Evolutionary conservation across 345 rosid genomes (phyloP).

Genomic region (Ricinus communis): DNA sequence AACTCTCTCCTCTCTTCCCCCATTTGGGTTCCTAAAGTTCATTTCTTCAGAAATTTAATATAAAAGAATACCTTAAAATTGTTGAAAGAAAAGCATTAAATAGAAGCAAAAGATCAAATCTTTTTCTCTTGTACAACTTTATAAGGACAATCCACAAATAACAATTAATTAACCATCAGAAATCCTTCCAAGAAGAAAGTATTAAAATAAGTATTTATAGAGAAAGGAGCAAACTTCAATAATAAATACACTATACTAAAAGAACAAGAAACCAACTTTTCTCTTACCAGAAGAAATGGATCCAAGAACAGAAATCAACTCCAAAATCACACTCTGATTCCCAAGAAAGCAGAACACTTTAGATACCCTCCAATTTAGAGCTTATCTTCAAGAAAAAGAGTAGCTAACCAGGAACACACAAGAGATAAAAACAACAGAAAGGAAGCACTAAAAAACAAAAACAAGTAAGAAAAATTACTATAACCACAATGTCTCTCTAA

Average conservation of each 20-base stretch:
- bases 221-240: constrained; percentile 30
- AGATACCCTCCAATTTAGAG: background rate
- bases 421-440: background rate
- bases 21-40: background rate
- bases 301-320: constrained; percentile 25
- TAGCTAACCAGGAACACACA: constrained; percentile 12
- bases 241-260: background rate
- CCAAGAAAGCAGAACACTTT: constrained; percentile 11
- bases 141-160: constrained; percentile 20
- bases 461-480: background rate
- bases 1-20: background rate
- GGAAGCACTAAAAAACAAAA: constrained; percentile 9
- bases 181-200: constrained; percentile 13
- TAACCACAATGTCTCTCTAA: constrained; percentile 1
- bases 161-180: constrained; percentile 7
- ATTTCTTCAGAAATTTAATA: background rate
- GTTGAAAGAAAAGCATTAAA: constrained; percentile 1
- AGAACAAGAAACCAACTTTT: constrained; percentile 20
- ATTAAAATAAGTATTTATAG: background rate
- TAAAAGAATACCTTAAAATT: background rate
- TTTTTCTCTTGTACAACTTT: constrained; percentile 17
- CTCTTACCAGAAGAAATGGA: constrained; percentile 38
- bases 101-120: background rate
- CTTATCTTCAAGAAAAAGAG: constrained; percentile 2
- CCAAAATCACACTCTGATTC: constrained; percentile 15